phyloP scores from a whole-genome alignment of 257 asterid genomes.

The Lavandula angustifolia region DNA sequence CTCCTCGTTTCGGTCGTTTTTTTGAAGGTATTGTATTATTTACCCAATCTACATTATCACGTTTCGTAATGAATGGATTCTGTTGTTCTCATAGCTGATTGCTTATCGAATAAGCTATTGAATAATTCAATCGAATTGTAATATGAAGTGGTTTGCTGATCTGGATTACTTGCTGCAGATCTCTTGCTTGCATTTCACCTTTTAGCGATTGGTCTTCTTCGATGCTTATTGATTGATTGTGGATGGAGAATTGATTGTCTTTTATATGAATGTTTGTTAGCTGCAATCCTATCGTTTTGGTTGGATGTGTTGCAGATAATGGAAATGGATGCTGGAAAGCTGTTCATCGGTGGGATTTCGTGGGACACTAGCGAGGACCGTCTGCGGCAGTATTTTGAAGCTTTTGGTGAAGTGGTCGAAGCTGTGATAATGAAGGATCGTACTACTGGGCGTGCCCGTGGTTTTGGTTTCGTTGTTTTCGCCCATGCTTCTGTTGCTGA shows the following conservation, averaged over 20 bases:
- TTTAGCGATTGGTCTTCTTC: slow-evolving; percentile 19
- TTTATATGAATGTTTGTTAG: slow-evolving; percentile 9
- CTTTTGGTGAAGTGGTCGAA: slow-evolving; percentile 53
- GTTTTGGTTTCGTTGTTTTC: slow-evolving; percentile 56
- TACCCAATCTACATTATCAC: slow-evolving; percentile 48
- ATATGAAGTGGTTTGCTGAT: slow-evolving; percentile 21
- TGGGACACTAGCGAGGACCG: slow-evolving; percentile 58
- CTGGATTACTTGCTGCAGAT: slow-evolving; percentile 38
- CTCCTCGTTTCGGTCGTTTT: slow-evolving; percentile 32
- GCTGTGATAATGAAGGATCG: slow-evolving; percentile 61
- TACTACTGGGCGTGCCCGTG: slow-evolving; percentile 61
- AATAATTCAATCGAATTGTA: slow-evolving; percentile 28
- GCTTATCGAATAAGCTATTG: slow-evolving; percentile 7
- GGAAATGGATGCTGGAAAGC: slow-evolving; percentile 56
- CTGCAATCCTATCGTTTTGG: slow-evolving; percentile 29
- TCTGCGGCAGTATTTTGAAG: slow-evolving; percentile 47
- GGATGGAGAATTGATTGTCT: not conserved
- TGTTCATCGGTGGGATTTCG: slow-evolving; percentile 58
- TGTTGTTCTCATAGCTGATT: slow-evolving; percentile 26
- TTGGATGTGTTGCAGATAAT: slow-evolving; percentile 42
- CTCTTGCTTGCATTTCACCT: slow-evolving; percentile 28
- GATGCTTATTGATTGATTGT: not conserved
- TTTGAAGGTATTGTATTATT: slow-evolving; percentile 32
- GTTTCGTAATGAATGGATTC: slow-evolving; percentile 32
- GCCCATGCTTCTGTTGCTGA: slow-evolving; percentile 55